Conservation (phyloP, 306 rosid species). For the Quercus aquifolioides region DNA sequence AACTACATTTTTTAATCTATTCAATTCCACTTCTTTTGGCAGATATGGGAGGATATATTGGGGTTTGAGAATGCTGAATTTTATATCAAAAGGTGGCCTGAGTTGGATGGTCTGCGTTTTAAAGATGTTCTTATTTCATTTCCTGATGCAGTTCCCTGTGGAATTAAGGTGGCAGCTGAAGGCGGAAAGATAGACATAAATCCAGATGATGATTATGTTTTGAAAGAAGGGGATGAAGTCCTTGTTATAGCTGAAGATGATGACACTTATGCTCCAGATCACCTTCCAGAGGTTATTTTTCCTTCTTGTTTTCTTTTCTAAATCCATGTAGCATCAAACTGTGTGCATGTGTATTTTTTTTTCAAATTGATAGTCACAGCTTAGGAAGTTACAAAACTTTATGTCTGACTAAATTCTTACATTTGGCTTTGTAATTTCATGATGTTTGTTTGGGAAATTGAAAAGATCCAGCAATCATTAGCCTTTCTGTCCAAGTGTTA, state of each 20-base stretch:
- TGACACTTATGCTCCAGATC: constrained; percentile 85
- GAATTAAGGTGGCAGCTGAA: constrained; percentile 87
- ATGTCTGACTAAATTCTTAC: constrained; percentile 17
- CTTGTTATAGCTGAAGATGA: constrained; percentile 99
- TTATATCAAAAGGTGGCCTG: constrained; percentile 94
- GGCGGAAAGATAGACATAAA: constrained; percentile 76
- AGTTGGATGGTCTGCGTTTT: constrained; percentile 63
- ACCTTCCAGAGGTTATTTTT: constrained; percentile 73
- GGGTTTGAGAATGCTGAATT: constrained; percentile 99
- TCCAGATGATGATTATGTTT: constrained; percentile 78
- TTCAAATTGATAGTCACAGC: constrained; percentile 1
- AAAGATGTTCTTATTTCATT: constrained; percentile 73
- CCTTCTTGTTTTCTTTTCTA: constrained; percentile 12
- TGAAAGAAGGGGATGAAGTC: constrained; percentile 86
- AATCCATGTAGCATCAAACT: constrained; percentile 14
- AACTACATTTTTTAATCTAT: neutral
- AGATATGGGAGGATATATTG: constrained; percentile 99
- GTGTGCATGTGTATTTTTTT: constrained; percentile 8
- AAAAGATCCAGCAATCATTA: neutral
- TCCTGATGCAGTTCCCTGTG: constrained; percentile 97
- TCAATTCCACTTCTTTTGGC: constrained; percentile 24
- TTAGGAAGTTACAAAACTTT: constrained; percentile 14
- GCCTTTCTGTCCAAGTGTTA: neutral
- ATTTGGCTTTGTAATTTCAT: neutral
- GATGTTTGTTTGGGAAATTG: neutral